These are phyloP conservation scores for Syzygium oleosum DNA, from an alignment of 345 rosid genomes.

Conservation along the genomic window DNA sequence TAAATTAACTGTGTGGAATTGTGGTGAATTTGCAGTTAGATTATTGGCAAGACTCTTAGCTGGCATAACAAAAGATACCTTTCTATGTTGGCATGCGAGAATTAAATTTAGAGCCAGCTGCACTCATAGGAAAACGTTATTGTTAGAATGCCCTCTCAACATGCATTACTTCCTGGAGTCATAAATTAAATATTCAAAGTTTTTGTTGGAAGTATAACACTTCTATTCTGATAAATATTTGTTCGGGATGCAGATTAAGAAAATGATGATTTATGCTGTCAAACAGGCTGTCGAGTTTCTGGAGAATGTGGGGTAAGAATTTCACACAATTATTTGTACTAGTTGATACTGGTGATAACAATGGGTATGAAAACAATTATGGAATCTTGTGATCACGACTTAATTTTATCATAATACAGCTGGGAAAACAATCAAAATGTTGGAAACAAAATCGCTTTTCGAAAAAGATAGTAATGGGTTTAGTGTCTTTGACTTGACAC, in stretches of 20 bases:
- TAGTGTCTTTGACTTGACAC: background rate
- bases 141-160: background rate
- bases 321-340: background rate
- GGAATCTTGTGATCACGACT: background rate
- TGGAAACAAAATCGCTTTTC: background rate
- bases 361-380: background rate
- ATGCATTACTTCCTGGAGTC: background rate
- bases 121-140: background rate
- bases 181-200: background rate
- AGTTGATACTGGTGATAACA: background rate
- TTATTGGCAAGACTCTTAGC: background rate
- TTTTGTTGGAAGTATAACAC: background rate
- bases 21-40: background rate
- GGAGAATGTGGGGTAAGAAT: background rate
- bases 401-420: background rate
- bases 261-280: slow-evolving; percentile 39
- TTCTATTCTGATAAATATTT: background rate
- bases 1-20: background rate
- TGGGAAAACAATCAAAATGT: background rate
- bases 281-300: slow-evolving; percentile 16
- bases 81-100: background rate
- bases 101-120: background rate
- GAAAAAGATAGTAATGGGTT: background rate
- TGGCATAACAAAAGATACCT: background rate
- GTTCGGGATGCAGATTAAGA: slow-evolving; percentile 34